Percentiles rank a stretch among this genome's conserved stretches.
These are phyloP conservation scores for Lanmaoa pseudosensibilis DNA, from an alignment of 768 basidiomycete species.

Conservation along the genomic window DNA sequence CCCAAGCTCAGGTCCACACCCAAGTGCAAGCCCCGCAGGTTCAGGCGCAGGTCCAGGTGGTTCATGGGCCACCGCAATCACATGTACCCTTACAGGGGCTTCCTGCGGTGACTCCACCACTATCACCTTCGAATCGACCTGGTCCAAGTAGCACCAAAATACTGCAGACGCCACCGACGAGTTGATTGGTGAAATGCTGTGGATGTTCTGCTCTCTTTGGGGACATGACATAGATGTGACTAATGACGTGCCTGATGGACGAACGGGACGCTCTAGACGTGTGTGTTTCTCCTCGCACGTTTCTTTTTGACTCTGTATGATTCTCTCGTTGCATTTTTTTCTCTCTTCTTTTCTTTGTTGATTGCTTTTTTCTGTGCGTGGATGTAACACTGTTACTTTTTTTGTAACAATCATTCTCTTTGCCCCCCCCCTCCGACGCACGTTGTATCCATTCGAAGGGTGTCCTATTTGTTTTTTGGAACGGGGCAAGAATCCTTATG, in stretches of 20 bases:
- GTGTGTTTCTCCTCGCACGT: slow-evolving; percentile 5
- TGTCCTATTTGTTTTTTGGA: slow-evolving; percentile 17
- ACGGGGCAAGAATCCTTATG: slow-evolving; percentile 19
- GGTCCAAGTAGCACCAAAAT: slow-evolving; percentile 25
- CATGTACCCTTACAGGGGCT: slow-evolving; percentile 26
- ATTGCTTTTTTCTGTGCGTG: not conserved
- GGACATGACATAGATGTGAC: slow-evolving; percentile 25
- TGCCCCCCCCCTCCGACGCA: not conserved
- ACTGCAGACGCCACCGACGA: slow-evolving; percentile 19
- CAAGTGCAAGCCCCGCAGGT: slow-evolving; percentile 20
- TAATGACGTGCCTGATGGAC: slow-evolving; percentile 16
- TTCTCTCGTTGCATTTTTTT: not conserved
- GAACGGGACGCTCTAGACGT: slow-evolving; percentile 27
- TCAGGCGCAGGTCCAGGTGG: slow-evolving; percentile 23
- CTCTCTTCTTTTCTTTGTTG: not conserved
- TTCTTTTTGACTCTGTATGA: slow-evolving; percentile 1
- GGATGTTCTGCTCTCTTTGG: slow-evolving; percentile 2
- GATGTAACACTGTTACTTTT: slow-evolving; percentile 9
- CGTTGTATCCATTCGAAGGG: slow-evolving; percentile 17
- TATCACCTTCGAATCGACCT: slow-evolving; percentile 23
- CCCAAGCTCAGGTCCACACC: slow-evolving; percentile 26
- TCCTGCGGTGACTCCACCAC: slow-evolving; percentile 16
- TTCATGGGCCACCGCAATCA: slow-evolving; percentile 19
- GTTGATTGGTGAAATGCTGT: slow-evolving; percentile 7
- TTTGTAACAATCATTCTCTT: slow-evolving; percentile 1